Evolutionary conservation across 805 yeast genomes (phyloP).

Genomic region (Ogataea glucozyma): DNA sequence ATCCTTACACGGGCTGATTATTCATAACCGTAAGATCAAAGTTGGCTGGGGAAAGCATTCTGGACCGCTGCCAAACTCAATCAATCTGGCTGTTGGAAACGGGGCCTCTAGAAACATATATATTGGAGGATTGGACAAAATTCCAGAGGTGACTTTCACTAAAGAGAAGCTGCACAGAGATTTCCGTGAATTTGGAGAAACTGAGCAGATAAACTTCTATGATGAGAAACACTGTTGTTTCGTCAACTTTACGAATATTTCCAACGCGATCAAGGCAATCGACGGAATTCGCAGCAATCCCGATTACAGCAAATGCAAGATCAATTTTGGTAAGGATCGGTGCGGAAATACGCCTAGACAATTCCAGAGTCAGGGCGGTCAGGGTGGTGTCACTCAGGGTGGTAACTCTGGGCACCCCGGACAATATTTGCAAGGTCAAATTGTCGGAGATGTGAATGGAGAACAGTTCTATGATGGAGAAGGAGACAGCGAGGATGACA

Average conservation of each 20-base stretch:
- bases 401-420: too few relatives aligned
- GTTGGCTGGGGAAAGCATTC: conserved; percentile 99
- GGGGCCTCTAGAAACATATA: conserved; percentile 95
- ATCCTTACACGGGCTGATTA: conserved; percentile 82
- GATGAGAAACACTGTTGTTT: conserved; percentile 87
- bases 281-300: conserved; percentile 82
- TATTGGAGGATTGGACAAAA: conserved; percentile 56
- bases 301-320: conserved; percentile 69
- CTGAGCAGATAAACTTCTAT: conserved; percentile 89
- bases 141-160: conserved; percentile 31
- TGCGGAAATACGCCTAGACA: conserved; percentile 94
- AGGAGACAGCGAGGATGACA: conserved; percentile 13
- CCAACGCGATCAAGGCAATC: conserved; percentile 87
- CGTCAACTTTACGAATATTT: conserved; percentile 87
- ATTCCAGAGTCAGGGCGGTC: conserved; percentile 35
- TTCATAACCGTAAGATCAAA: conserved; percentile 82
- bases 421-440: conserved; percentile 16
- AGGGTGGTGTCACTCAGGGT: too few relatives aligned
- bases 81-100: conserved; percentile 84
- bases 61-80: conserved; percentile 85
- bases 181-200: conserved; percentile 84
- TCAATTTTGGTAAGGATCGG: conserved; percentile 91
- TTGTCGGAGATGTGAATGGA: conserved; percentile 19
- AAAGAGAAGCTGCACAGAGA: conserved; percentile 60
- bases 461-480: conserved; percentile 27